Conservation (phyloP, 148 eudicot genomes). For the Vaccinium corymbosum region DNA sequence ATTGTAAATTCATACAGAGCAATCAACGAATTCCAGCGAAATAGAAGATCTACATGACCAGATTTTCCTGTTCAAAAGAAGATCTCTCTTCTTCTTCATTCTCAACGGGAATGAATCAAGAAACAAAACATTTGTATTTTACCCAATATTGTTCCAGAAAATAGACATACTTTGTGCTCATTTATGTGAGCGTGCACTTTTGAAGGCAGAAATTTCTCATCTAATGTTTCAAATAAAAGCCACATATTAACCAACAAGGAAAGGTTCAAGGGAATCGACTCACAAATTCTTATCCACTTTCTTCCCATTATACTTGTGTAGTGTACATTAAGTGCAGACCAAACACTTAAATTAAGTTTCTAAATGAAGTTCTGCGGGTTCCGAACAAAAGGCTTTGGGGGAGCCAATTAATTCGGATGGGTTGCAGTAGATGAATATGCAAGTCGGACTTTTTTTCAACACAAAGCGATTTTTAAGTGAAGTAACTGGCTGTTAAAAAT, state of each 20-base stretch:
- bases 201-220: background rate
- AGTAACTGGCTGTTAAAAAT: background rate
- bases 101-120: too few relatives aligned
- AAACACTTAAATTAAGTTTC: background rate
- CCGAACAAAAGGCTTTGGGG: background rate
- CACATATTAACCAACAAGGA: background rate
- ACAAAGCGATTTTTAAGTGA: background rate
- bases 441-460: background rate
- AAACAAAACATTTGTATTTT: background rate
- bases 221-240: slow-evolving; percentile 8
- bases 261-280: background rate
- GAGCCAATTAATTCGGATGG: background rate
- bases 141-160: background rate
- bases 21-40: too few relatives aligned
- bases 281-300: background rate
- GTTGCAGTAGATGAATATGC: background rate
- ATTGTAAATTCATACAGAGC: too few relatives aligned
- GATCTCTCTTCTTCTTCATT: too few relatives aligned
- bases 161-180: background rate
- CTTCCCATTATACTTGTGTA: background rate
- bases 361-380: background rate
- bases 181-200: background rate
- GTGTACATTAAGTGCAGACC: background rate
- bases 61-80: too few relatives aligned
- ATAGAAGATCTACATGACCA: too few relatives aligned